Evolutionary conservation across 208 protist genomes (phyloP).

Genomic region (Acanthamoeba healyi): DNA sequence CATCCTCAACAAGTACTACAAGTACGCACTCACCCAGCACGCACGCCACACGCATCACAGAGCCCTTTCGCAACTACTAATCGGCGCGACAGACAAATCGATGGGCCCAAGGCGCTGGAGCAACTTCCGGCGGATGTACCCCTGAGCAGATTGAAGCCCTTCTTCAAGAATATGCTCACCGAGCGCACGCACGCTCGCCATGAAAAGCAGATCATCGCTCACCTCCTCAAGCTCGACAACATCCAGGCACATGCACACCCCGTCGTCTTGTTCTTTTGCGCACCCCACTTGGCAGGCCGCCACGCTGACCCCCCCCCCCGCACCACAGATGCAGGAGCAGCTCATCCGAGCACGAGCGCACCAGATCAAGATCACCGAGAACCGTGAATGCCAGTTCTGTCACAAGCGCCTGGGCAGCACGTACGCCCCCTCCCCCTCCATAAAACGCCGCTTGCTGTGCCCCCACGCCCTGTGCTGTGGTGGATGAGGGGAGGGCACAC

Average conservation of each 20-base stretch:
- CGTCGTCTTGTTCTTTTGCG: too few species aligned
- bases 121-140: constrained; percentile 77
- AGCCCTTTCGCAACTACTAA: background rate
- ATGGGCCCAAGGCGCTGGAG: constrained; percentile 82
- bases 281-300: too few species aligned
- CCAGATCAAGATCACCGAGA: constrained; percentile 82
- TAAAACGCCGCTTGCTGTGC: too few species aligned
- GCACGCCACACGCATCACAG: background rate
- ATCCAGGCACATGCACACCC: constrained; percentile 69
- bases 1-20: constrained; percentile 85
- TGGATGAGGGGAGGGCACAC: too few species aligned
- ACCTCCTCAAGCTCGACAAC: constrained; percentile 84
- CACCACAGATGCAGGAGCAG: constrained; percentile 81
- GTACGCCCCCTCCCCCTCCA: background rate
- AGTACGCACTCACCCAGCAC: background rate
- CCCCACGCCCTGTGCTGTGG: too few species aligned
- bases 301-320: too few species aligned
- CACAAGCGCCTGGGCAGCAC: constrained; percentile 79
- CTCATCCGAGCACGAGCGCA: constrained; percentile 70
- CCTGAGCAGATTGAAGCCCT: constrained; percentile 67
- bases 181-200: constrained; percentile 77
- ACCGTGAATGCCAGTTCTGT: constrained; percentile 83
- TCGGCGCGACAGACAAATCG: constrained; percentile 79
- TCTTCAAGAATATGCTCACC: constrained; percentile 79
- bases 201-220: constrained; percentile 80